These are phyloP conservation scores for Nepenthes alata DNA, from an alignment of 179 eudicot genomes.

Conservation along the genomic window DNA sequence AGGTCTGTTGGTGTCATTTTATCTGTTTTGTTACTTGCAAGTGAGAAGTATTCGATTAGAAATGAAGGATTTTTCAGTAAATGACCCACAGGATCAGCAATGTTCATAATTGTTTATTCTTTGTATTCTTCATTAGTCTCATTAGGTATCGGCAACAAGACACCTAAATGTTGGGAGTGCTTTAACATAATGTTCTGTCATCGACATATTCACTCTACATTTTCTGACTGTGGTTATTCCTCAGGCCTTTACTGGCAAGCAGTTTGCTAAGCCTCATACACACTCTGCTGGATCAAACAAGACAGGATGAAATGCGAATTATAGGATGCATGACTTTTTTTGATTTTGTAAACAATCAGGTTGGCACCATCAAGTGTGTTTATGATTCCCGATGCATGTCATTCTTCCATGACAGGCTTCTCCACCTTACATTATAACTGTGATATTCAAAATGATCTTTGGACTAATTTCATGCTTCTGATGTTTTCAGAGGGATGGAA, in stretches of 20 bases:
- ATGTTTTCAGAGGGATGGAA: slow-evolving; percentile 37
- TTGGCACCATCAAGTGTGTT: slow-evolving; percentile 8
- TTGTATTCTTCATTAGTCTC: background rate
- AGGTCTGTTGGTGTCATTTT: no score
- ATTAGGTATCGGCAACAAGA: background rate
- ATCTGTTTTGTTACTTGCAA: no score
- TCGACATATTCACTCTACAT: background rate
- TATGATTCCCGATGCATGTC: slow-evolving; percentile 4
- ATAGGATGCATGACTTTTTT: slow-evolving; percentile 81
- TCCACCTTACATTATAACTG: background rate
- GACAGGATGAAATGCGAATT: slow-evolving; percentile 70
- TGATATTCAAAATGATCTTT: background rate
- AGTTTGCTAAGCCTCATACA: slow-evolving; percentile 73
- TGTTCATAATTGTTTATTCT: no score
- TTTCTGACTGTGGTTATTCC: background rate
- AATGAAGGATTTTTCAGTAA: no score
- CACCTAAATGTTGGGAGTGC: no score
- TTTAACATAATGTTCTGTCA: background rate
- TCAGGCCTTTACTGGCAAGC: slow-evolving; percentile 92
- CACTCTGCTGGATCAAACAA: slow-evolving; percentile 76
- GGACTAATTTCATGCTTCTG: slow-evolving; percentile 5
- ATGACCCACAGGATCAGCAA: no score
- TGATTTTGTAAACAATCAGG: slow-evolving; percentile 93
- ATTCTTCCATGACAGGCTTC: background rate
- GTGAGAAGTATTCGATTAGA: no score